Percentiles rank a stretch among this genome's conserved stretches.
Conservation (phyloP, 495 filamentous ascomycete species). For the Cercophora sp. region DNA sequence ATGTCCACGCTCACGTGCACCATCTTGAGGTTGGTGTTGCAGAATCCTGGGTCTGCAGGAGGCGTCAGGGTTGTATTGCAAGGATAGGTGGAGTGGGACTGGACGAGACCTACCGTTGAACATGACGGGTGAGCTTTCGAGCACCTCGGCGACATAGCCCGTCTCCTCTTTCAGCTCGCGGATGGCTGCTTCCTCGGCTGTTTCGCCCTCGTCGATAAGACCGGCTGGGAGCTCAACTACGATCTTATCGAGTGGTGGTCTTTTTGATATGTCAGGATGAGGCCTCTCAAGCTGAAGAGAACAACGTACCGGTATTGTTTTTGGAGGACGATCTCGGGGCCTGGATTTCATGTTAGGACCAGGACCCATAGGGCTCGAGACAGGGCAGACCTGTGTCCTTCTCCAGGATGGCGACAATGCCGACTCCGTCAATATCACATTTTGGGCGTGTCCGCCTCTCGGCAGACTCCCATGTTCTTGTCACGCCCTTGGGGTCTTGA, state of each 20-base stretch:
- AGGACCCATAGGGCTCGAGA: neutral
- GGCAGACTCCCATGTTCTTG: slow-evolving; percentile 76
- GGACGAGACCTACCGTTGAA: slow-evolving; percentile 66
- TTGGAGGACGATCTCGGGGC: slow-evolving; percentile 74
- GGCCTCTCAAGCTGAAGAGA: no score
- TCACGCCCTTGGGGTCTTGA: slow-evolving; percentile 61
- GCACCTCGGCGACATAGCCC: slow-evolving; percentile 42
- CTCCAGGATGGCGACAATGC: slow-evolving; percentile 82
- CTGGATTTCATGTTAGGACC: slow-evolving; percentile 19
- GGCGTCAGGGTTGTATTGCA: no score
- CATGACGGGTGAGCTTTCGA: slow-evolving; percentile 71
- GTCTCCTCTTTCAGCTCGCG: slow-evolving; percentile 94
- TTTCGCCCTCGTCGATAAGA: slow-evolving; percentile 77
- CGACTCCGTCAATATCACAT: slow-evolving; percentile 80
- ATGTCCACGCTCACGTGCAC: slow-evolving; percentile 79
- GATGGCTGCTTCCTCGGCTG: slow-evolving; percentile 71
- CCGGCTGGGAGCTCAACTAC: slow-evolving; percentile 83
- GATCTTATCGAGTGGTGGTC: slow-evolving; percentile 72
- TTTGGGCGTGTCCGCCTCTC: slow-evolving; percentile 71
- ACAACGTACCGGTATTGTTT: slow-evolving; percentile 92
- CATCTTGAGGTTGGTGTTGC: slow-evolving; percentile 82
- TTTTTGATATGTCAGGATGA: no score
- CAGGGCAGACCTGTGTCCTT: slow-evolving; percentile 47
- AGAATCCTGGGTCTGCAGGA: slow-evolving; percentile 63
- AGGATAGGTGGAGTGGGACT: no score